A percentile compares a stretch with the other conserved stretches of the same genome.
Conservation (phyloP, 257 asterid genomes). For the Nicotiana knightiana region DNA sequence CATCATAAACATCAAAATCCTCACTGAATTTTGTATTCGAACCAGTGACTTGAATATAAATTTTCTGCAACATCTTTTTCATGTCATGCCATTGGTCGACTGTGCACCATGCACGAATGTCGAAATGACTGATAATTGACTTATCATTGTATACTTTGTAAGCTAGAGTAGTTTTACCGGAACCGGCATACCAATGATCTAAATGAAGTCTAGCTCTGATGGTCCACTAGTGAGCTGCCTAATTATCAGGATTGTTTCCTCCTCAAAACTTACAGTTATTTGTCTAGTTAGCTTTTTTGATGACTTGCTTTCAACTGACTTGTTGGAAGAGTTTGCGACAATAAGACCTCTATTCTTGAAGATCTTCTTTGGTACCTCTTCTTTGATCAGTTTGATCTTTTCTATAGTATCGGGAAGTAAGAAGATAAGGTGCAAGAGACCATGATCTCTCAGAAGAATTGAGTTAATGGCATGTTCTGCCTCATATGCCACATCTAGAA, state of each 20-base stretch:
- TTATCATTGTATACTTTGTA: too few species aligned
- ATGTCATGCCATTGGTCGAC: too few species aligned
- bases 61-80: too few species aligned
- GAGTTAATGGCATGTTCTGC: background rate
- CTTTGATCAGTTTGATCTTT: background rate
- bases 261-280: background rate
- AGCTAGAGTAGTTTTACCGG: too few species aligned
- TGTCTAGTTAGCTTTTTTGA: background rate
- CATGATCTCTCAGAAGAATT: background rate
- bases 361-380: background rate
- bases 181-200: background rate
- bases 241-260: background rate
- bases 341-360: background rate
- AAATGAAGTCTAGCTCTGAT: background rate
- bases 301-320: background rate
- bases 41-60: background rate
- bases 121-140: too few species aligned
- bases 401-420: background rate
- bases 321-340: background rate
- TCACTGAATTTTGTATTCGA: background rate
- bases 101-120: too few species aligned
- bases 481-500: background rate
- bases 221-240: background rate
- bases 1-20: background rate
- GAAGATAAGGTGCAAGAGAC: background rate